Evolutionary conservation across 2,329 filamentous ascomycete species (phyloP), one percentile per base, ranked within the genome.

Genomic region (Emmonsiellopsis sp.): DNA sequence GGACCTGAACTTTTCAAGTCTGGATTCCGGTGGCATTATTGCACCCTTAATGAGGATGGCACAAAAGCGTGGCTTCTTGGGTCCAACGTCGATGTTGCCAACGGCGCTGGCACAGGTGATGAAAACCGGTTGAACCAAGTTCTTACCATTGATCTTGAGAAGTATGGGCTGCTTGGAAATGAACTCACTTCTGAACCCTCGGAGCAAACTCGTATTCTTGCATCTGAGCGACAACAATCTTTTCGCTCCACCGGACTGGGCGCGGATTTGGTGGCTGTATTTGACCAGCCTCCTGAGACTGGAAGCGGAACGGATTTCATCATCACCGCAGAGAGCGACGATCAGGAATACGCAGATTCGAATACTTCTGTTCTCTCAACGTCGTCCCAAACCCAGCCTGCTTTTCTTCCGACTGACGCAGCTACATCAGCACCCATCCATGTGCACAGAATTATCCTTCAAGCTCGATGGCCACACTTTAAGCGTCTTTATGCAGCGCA

Each of bases 11-110:
- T 98, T 36, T 98, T 96, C 72, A 87, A 87, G 61, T 77, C 84
- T 0, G 88, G 87, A n/a, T 97, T 93, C 68, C 83, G 92, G 55
- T 98, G 93, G 93, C 92, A 97, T 68, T 98, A 98, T 67, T 97
- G 93, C 68, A 95, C 90, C 2, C 87, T 96, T 71, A 94, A 96
- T 65, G 85, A 93, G 56, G 88, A 95, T 62, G 92, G 92, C 5
- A 96, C 93, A 6, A 95, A 95, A 66, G 93, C 90, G 6, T 98
- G 93, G 91, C 77, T 98, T 27, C 78, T 98, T n/a, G 93, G 93
- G 7, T 96, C 90, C 63, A 87, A 87, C 2, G 85, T 87, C 3
- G 89, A 95, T 42, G 73, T 78, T 14, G 76, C 79, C 6, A 82
- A 84, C 47, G 85, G 85, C 40, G 75, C 85, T 13, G 85, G 81